These are phyloP conservation scores for Coemansia sp. DNA, from an alignment of 192 early-diverging fungal species.

Conservation along the genomic window DNA sequence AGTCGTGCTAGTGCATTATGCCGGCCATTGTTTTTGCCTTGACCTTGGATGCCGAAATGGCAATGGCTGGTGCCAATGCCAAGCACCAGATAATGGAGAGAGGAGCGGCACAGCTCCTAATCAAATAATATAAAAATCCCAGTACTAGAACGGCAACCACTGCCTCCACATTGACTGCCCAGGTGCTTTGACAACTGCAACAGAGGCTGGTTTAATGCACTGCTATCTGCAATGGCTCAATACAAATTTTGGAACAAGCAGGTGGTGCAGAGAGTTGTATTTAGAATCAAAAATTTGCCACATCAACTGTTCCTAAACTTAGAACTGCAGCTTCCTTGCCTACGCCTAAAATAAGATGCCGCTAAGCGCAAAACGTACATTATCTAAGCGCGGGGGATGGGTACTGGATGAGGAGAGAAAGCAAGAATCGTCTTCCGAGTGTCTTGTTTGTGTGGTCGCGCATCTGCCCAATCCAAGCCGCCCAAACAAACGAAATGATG, in stretches of 20 bases:
- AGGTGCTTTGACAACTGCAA: neutral
- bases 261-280: neutral
- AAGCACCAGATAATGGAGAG: neutral
- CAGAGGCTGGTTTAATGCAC: slow-evolving; percentile 2
- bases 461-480: neutral
- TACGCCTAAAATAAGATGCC: neutral
- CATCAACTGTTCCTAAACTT: neutral
- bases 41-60: neutral
- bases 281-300: neutral
- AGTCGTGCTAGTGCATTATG: neutral
- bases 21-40: neutral
- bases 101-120: neutral
- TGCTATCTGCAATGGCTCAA: neutral
- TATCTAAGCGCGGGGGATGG: neutral
- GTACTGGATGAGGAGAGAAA: neutral
- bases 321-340: neutral
- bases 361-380: neutral
- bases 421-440: neutral
- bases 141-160: neutral
- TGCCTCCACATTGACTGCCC: neutral
- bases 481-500: neutral
- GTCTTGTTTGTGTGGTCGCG: neutral
- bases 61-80: neutral
- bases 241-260: neutral
- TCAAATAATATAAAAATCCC: neutral